Evolutionary conservation across 192 early-diverging fungal genomes (phyloP).

Genomic region (Podila minutissima): DNA sequence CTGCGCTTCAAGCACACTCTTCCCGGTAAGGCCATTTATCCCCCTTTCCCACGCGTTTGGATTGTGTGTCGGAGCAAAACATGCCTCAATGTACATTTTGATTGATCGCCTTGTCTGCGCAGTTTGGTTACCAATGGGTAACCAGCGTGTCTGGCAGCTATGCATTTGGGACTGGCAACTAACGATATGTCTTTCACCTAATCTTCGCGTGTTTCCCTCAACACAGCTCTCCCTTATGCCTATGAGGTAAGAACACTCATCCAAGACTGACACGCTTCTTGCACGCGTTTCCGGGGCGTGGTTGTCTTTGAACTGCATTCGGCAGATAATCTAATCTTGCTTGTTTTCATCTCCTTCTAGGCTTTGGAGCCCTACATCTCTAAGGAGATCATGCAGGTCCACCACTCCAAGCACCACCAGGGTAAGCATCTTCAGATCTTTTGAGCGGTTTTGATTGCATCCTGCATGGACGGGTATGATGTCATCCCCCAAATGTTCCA

Average conservation of each 20-base stretch:
- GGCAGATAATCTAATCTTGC: background rate
- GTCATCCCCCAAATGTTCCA: background rate
- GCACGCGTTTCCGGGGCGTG: no score
- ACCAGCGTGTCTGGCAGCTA: background rate
- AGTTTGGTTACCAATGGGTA: background rate
- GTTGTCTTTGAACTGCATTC: no score
- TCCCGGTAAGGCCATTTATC: conserved; percentile 14
- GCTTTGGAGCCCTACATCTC: conserved; percentile 94
- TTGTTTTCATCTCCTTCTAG: conserved; percentile 39
- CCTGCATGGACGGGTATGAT: background rate
- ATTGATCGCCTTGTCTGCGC: background rate
- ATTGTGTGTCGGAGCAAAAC: background rate
- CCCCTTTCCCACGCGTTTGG: background rate
- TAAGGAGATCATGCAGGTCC: conserved; percentile 93
- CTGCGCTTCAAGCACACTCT: conserved; percentile 51
- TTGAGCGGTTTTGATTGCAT: no score
- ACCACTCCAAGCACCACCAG: conserved; percentile 96
- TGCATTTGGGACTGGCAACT: background rate
- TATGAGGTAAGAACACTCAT: conserved; percentile 27
- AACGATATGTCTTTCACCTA: background rate
- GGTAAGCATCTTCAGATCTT: conserved; percentile 7
- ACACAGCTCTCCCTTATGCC: conserved; percentile 43
- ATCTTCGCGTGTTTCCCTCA: background rate
- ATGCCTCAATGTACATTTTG: background rate
- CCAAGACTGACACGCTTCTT: background rate